Base-by-base conservation (phyloP, 2,329 filamentous ascomycete genomes). In the Thermothelomyces thermophilus region DNA sequence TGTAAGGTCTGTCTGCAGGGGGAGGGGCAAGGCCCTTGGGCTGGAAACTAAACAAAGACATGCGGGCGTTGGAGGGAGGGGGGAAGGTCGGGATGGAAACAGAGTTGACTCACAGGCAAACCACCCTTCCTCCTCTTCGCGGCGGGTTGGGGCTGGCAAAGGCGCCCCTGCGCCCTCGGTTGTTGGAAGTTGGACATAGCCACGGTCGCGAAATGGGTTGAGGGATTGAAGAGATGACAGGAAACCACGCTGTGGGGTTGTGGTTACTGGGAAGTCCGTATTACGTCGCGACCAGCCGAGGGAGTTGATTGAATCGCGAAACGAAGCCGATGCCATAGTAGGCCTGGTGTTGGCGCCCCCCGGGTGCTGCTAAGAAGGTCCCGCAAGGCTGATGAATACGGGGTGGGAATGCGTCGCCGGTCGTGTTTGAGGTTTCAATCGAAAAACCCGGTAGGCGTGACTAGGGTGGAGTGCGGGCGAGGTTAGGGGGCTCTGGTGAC, bases 51-150 rank as follows among this genome's bases (percentile, higher is more conserved):
- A 52, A 53, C 17, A 37, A 22, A 52, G 40, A 58, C 56, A 43
- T 48, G 33, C 4, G 48, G 48, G 19, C 31, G 43, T 46, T n/a
- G 48, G 48, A 37, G 48, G 48, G 41, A 31, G 14, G 8, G 41
- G 9, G 9, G 19, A 2, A 11, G 51, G 42, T 30, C 40, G 50
- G 46, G 50, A 54, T 52, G 50, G 50, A 35, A 59, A 66, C 62
- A 82, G 19, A 42, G 47, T 56, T 62, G 60, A 80, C 93, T 91
- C 81, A 98, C 93, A 75, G 63, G 87, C 84, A 80, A 96, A 90
- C 83, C 87, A 96, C 57, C 84, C 87, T 71, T 96, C 93, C 66
- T 97, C 91, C 69, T 97, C 93, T 65, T 96, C 90, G 61, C 90
- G 83, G 63, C 90, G 80, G 64, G 69, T 87, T 55, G 88, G 82